A percentile compares a stretch with the other conserved stretches of the same genome.
phyloP scores from a whole-genome alignment of 2,329 filamentous ascomycete genomes.

The Neofusicoccum umdonicola region DNA sequence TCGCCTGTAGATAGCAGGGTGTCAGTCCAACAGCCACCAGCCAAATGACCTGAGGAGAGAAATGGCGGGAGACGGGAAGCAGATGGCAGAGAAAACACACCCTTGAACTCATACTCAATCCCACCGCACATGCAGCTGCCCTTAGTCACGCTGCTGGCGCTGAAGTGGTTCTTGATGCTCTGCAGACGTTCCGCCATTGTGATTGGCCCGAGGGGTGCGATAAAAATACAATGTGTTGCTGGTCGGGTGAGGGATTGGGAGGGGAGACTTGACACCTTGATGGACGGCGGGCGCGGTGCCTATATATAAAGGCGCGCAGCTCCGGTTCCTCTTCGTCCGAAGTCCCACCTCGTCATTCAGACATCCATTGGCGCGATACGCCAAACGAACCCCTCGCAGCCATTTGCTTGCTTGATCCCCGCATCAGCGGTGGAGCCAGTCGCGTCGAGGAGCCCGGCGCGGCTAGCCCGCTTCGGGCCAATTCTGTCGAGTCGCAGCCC shows the following conservation, averaged over 20 bases:
- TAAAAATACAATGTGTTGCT: too few relatives aligned
- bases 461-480: background rate
- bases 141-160: constrained; percentile 23
- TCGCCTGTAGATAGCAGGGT: constrained; percentile 35
- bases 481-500: background rate
- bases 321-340: background rate
- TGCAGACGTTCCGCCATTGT: constrained; percentile 10
- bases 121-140: constrained; percentile 31
- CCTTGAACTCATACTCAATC: constrained; percentile 30
- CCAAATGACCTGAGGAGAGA: background rate
- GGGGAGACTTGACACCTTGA: background rate
- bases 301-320: background rate
- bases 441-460: background rate
- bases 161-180: constrained; percentile 7
- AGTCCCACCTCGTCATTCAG: background rate
- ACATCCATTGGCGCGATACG: constrained; percentile 6
- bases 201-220: background rate
- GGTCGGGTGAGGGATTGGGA: background rate
- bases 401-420: background rate
- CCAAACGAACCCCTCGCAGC: background rate
- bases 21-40: background rate
- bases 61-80: background rate
- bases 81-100: constrained; percentile 18
- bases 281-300: background rate
- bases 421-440: background rate